Evolutionary conservation across 768 basidiomycete genomes (phyloP), one percentile per base, ranked within the genome.

Genomic region (Ramaria sp.): DNA sequence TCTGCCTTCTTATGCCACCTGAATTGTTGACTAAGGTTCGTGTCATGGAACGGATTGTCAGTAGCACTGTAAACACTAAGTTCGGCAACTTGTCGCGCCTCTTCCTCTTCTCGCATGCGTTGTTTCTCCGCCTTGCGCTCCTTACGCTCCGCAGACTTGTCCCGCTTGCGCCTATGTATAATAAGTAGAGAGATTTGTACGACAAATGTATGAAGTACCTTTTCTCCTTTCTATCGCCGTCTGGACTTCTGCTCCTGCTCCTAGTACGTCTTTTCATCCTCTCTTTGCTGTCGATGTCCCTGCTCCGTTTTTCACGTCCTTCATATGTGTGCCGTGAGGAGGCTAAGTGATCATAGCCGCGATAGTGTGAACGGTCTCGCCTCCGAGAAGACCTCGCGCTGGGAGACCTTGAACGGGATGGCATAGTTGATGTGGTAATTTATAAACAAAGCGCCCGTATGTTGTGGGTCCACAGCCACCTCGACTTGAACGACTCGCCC

Each of bases 1-100:
- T 99, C 96, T 27, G 83, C 81, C 75, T 99, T 99, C 78, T 99
- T 99, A 73, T 93, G 90, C 96, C 96, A 99, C 58, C 88, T 84
- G 70, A 99, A 99, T 68, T 94, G 91, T 67, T 97, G 91, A 20
- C 85, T 87, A 33, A 98, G 84, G 69, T 98, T 97, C 60, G 91
- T 85, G 64, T 98, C 96, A 71, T 96, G 91, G 75, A 98, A 99
- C 0, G 96, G 96, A 66, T 98, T 99, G 76, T 98, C 94, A 12
- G 85, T 84, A 48, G 93, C 90, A 62, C 91, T 93, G 75, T 98
- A 98, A 62, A 96, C 87, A 62, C 92, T 94, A 43, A 98, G 79
- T 70, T 98, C 95, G 10, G 91, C 92, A 15, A 96, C 86, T 63
- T 88, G 85, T 27, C 94, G 84, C 22, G 89, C 86, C 65, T 96